Conservation (phyloP, 257 asterid species). For the Solanum clarkiae region DNA sequence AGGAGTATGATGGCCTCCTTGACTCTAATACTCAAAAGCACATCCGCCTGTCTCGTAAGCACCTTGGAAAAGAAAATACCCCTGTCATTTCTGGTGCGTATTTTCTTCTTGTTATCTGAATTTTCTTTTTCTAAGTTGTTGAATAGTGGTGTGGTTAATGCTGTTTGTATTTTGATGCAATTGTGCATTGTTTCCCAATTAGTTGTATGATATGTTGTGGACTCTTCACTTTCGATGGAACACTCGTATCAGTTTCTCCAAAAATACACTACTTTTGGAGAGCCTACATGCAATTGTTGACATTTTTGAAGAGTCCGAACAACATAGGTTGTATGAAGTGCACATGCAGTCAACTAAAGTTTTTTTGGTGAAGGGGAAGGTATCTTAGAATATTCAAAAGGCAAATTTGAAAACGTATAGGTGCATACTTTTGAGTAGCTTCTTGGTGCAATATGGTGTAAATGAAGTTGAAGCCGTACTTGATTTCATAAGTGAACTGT, state of each 20-base stretch:
- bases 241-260: too few relatives aligned
- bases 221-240: too few relatives aligned
- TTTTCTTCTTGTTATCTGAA: neutral
- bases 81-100: slow-evolving; percentile 22
- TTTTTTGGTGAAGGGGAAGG: neutral
- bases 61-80: slow-evolving; percentile 21
- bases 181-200: neutral
- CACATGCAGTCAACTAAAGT: neutral
- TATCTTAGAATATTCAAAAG: neutral
- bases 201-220: neutral
- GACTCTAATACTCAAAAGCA: slow-evolving; percentile 9
- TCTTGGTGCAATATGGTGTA: neutral
- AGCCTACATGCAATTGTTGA: too few relatives aligned
- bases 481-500: neutral
- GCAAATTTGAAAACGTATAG: neutral
- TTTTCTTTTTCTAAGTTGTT: neutral
- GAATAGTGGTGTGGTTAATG: neutral
- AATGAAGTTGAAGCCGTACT: neutral
- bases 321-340: neutral
- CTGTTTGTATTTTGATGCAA: neutral
- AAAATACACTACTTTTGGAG: too few relatives aligned
- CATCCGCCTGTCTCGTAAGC: slow-evolving; percentile 20
- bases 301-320: too few relatives aligned
- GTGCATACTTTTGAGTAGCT: neutral
- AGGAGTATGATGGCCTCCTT: slow-evolving; percentile 49